Evolutionary conservation across 768 basidiomycete species (phyloP).

Genomic region (Suillus cothurnatus): DNA sequence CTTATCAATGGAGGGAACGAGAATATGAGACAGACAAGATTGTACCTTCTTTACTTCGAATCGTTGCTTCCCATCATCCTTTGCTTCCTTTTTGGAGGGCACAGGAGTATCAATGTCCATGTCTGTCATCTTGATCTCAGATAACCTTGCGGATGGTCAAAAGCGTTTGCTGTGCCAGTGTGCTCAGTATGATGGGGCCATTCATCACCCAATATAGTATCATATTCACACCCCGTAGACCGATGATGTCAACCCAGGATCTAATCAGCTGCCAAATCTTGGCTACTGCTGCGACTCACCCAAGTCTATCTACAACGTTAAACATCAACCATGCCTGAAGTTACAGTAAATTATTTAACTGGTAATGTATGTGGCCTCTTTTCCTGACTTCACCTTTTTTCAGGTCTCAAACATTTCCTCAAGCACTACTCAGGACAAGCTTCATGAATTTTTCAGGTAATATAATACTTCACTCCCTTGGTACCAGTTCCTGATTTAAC

Average conservation of each 20-base stretch:
- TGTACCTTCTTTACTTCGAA: conserved; percentile 99
- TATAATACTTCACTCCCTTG: conserved; percentile 21
- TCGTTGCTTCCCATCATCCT: conserved; percentile 69
- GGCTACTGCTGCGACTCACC: background rate
- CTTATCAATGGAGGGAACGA: conserved; percentile 3
- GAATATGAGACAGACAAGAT: conserved; percentile 8
- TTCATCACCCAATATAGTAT: background rate
- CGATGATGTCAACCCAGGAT: background rate
- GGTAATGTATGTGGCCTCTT: background rate
- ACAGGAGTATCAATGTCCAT: conserved; percentile 68
- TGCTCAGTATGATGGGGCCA: background rate
- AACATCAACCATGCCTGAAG: conserved; percentile 25
- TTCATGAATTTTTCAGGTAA: conserved; percentile 84
- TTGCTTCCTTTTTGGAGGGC: conserved; percentile 44
- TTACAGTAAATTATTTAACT: conserved; percentile 45
- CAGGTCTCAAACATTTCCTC: conserved; percentile 76
- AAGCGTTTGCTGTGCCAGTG: background rate
- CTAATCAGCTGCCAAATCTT: background rate
- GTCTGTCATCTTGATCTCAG: conserved; percentile 48
- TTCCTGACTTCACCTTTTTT: background rate
- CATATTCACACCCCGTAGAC: background rate
- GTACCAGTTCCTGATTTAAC: conserved; percentile 9
- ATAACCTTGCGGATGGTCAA: background rate
- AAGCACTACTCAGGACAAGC: conserved; percentile 62
- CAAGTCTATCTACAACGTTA: background rate